A percentile compares a stretch with the other conserved stretches of the same genome.
Evolutionary conservation across 1,139 yeast species (phyloP).

Genomic region (Hanseniaspora sp.): DNA sequence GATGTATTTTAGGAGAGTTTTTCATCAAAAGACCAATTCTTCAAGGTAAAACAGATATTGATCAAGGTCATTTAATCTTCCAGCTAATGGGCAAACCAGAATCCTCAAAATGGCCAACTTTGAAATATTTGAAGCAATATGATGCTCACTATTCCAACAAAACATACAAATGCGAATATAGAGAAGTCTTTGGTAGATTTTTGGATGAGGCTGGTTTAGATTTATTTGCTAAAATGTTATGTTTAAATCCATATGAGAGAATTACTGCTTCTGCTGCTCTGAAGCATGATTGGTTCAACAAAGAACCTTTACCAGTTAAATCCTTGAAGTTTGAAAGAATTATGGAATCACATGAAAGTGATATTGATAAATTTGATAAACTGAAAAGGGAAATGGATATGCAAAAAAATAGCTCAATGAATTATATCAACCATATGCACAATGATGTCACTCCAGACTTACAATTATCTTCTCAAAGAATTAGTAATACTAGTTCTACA

Average conservation of each 20-base stretch:
- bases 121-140: slow-evolving; percentile 52
- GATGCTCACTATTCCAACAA: slow-evolving; percentile 28
- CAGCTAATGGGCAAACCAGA: slow-evolving; percentile 73
- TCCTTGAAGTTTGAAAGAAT: slow-evolving; percentile 34
- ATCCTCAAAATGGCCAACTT: slow-evolving; percentile 53
- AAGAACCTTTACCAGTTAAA: slow-evolving; percentile 43
- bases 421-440: neutral
- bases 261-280: slow-evolving; percentile 72
- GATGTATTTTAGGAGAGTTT: slow-evolving; percentile 90
- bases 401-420: neutral
- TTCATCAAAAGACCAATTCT: slow-evolving; percentile 72
- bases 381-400: slow-evolving; percentile 2
- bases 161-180: slow-evolving; percentile 46
- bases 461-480: neutral
- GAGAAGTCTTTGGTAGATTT: slow-evolving; percentile 36
- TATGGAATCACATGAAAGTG: slow-evolving; percentile 21
- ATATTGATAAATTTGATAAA: slow-evolving; percentile 11
- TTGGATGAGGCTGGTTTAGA: slow-evolving; percentile 28
- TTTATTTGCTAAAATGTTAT: slow-evolving; percentile 45
- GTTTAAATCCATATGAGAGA: slow-evolving; percentile 59
- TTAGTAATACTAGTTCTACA: neutral
- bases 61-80: slow-evolving; percentile 77
- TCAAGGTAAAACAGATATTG: slow-evolving; percentile 78
- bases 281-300: slow-evolving; percentile 53
- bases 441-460: neutral